phyloP scores from a whole-genome alignment of 2,329 filamentous ascomycete species.

The Aspergillus luchuensis region DNA sequence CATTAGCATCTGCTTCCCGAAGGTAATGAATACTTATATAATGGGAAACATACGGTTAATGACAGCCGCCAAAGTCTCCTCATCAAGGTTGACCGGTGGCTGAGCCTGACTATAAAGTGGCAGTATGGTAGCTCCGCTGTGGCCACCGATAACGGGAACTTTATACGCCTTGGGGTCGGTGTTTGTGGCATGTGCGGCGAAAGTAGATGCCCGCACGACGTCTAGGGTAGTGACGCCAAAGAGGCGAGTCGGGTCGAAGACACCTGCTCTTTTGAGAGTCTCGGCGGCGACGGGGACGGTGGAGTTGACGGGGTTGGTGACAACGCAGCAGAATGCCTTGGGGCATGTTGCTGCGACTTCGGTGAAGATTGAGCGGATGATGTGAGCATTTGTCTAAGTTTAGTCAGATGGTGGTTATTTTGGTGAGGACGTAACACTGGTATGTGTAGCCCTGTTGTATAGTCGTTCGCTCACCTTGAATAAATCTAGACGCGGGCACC shows the following conservation, averaged over 20 bases:
- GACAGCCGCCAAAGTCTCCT: too few species aligned
- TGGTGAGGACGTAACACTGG: too few species aligned
- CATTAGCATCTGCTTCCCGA: not conserved
- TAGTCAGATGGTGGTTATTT: not conserved
- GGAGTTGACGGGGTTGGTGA: not conserved
- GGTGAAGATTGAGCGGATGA: not conserved
- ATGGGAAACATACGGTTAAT: not conserved
- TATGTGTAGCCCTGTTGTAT: too few species aligned
- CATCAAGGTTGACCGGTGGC: not conserved
- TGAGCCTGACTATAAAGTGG: not conserved
- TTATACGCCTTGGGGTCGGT: not conserved
- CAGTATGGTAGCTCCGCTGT: not conserved
- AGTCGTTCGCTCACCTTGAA: not conserved
- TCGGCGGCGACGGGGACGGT: not conserved
- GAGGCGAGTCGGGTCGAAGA: slow-evolving; percentile 1
- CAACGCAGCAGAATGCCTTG: not conserved
- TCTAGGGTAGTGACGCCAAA: not conserved
- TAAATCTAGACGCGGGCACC: not conserved
- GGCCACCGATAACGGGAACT: not conserved
- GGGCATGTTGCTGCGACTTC: not conserved
- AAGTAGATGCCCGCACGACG: not conserved
- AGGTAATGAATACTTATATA: too few species aligned
- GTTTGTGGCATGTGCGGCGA: not conserved
- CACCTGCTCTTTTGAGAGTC: not conserved
- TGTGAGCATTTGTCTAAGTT: not conserved